Evolutionary conservation across 169 alveolate species (phyloP).

Genomic region (Cyclospora cayetanensis): DNA sequence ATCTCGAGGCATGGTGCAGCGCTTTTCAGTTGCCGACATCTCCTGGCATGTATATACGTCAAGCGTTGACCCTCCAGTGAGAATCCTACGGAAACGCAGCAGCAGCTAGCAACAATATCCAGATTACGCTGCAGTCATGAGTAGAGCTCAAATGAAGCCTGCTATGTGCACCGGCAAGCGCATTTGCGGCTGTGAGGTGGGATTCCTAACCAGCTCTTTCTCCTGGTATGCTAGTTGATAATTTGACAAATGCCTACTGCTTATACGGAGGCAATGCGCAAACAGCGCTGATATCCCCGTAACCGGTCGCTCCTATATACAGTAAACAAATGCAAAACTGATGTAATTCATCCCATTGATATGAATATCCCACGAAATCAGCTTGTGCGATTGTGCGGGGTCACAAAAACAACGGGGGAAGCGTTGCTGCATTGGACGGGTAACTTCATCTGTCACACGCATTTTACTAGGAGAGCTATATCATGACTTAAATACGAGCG

Average conservation of each 20-base stretch:
- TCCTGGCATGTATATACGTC: conserved; percentile 52
- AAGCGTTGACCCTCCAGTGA: conserved; percentile 50
- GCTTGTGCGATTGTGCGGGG: not conserved
- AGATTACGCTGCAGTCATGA: not conserved
- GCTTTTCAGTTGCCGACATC: conserved; percentile 31
- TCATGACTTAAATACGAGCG: no score
- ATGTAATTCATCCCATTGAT: not conserved
- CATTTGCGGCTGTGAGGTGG: no score
- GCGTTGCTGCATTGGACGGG: no score
- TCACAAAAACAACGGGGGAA: not conserved
- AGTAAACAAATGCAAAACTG: no score
- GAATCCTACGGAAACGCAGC: conserved; percentile 9
- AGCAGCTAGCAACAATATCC: not conserved
- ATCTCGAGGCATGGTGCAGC: conserved; percentile 47
- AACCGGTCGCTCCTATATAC: conserved; percentile 36
- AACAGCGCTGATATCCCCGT: conserved; percentile 47
- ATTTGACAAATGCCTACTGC: not conserved
- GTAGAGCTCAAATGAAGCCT: no score
- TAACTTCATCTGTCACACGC: no score
- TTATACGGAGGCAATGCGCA: conserved; percentile 55
- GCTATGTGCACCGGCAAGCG: no score
- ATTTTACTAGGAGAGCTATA: no score
- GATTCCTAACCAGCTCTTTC: no score
- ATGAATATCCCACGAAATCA: not conserved
- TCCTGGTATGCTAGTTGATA: no score